Conservation (phyloP, 495 filamentous ascomycete species). For the Gamarada debralockiae region DNA sequence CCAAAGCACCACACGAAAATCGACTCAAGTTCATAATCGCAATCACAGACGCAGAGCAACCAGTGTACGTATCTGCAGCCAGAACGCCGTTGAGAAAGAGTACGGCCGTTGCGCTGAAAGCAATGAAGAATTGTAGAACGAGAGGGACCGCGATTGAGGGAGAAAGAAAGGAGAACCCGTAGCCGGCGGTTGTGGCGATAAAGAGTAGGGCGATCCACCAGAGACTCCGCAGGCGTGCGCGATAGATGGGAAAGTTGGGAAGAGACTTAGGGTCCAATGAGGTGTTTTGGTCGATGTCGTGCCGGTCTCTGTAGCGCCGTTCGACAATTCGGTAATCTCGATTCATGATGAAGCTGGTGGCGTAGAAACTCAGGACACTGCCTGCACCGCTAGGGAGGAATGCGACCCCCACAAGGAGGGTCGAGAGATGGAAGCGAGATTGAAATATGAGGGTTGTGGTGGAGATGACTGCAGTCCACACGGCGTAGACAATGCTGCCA, state of each 20-base stretch:
- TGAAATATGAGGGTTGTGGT: slow-evolving; percentile 51
- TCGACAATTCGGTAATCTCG: slow-evolving; percentile 44
- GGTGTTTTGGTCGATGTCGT: neutral
- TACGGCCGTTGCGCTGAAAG: slow-evolving; percentile 32
- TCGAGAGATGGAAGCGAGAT: slow-evolving; percentile 55
- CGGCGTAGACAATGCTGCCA: slow-evolving; percentile 45
- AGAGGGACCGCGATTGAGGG: slow-evolving; percentile 13
- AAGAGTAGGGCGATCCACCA: slow-evolving; percentile 30
- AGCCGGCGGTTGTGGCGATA: slow-evolving; percentile 25
- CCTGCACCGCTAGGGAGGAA: slow-evolving; percentile 60
- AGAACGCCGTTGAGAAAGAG: slow-evolving; percentile 26
- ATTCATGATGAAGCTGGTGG: slow-evolving; percentile 57
- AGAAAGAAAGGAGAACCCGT: slow-evolving; percentile 11
- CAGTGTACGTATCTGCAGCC: slow-evolving; percentile 27
- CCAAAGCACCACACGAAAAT: slow-evolving; percentile 58
- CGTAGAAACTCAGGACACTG: slow-evolving; percentile 59
- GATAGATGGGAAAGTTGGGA: slow-evolving; percentile 31
- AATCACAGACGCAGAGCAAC: slow-evolving; percentile 52
- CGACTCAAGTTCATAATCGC: slow-evolving; percentile 62
- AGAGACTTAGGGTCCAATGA: slow-evolving; percentile 12
- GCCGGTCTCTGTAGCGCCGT: slow-evolving; percentile 1
- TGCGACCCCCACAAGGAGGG: slow-evolving; percentile 60
- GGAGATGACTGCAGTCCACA: slow-evolving; percentile 56
- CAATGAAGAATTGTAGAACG: slow-evolving; percentile 25
- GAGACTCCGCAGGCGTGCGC: slow-evolving; percentile 33